Base-by-base conservation (phyloP, 768 basidiomycete species). In the Erythrobasidium yunnanense region DNA sequence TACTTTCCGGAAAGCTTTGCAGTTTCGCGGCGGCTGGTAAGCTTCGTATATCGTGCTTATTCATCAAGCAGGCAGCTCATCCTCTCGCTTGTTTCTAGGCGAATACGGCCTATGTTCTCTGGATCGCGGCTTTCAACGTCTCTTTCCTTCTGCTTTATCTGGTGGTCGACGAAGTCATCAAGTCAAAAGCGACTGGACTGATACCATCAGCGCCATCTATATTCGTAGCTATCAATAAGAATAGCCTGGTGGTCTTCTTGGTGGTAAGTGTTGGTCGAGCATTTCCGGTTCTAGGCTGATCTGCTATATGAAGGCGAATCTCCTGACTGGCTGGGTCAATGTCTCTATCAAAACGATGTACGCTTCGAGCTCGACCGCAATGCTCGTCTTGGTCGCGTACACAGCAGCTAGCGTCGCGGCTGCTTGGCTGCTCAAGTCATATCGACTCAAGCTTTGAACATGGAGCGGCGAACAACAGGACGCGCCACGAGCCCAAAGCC, bases 81-180 rank as follows among this genome's bases (percentile, higher is more conserved):
- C 18, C 22, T 0, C 13, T 1, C n/a, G 22, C 5, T 27, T 34
- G 42, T 27, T 5, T 29, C 4, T 68, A 92, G 91, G 88, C 85
- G 49, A 96, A 97, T 72, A 71, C 90, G 30, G 81, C 87, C 2
- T 97, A 99, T 76, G 83, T 91, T 34, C 76, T 90, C 18, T 96
- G 92, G 90, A 81, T 87, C 6, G 81, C 83, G 0, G 90, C 88
- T 8, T 93, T 83, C 83, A 97, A 96, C 74, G 85, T 85, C 0
- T 81, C 84, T 1, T 90, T 90, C 78, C 77, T 96, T 17, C 80
- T 90, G 4, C 83, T 82, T 13, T 93, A 95, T 77, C 79, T 91
- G 45, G 68, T 84, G 23, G 77, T 95, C 46, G 88, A 96, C 46
- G 50, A 38, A 25, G 30, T 18, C 42, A 34, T 65, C 32, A 51